Evolutionary conservation across 805 yeast genomes (phyloP).

Genomic region (Schizosaccharomyces cryophilus): DNA sequence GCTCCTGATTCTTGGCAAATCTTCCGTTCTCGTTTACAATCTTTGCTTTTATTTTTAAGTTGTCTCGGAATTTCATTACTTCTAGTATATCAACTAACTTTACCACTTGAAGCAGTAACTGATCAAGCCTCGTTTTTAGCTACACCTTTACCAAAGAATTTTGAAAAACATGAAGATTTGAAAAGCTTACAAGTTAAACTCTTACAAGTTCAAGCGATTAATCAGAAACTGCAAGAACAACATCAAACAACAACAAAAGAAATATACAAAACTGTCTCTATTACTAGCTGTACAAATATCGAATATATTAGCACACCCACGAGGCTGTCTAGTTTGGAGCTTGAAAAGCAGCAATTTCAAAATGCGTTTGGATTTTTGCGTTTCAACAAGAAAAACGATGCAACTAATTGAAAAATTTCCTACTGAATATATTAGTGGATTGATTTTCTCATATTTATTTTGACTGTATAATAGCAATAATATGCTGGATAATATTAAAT

Average conservation of each 20-base stretch:
- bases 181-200: not conserved
- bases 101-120: not conserved
- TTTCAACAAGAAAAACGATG: not conserved
- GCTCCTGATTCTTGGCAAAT: too few relatives aligned
- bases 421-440: too few relatives aligned
- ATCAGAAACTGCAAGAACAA: not conserved
- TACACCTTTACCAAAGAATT: not conserved
- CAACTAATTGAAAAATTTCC: not conserved
- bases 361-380: not conserved
- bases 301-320: not conserved
- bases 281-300: not conserved
- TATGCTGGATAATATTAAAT: too few relatives aligned
- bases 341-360: not conserved
- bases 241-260: not conserved
- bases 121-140: not conserved
- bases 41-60: not conserved
- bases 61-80: not conserved
- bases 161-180: not conserved
- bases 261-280: not conserved
- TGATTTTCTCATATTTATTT: too few relatives aligned
- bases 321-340: not conserved
- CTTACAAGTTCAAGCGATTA: not conserved
- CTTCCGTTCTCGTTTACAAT: not conserved
- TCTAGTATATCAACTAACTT: not conserved
- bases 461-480: too few relatives aligned